Base-by-base conservation (phyloP, 2,329 filamentous ascomycete genomes). In the Paraconiothyrium brasiliense region DNA sequence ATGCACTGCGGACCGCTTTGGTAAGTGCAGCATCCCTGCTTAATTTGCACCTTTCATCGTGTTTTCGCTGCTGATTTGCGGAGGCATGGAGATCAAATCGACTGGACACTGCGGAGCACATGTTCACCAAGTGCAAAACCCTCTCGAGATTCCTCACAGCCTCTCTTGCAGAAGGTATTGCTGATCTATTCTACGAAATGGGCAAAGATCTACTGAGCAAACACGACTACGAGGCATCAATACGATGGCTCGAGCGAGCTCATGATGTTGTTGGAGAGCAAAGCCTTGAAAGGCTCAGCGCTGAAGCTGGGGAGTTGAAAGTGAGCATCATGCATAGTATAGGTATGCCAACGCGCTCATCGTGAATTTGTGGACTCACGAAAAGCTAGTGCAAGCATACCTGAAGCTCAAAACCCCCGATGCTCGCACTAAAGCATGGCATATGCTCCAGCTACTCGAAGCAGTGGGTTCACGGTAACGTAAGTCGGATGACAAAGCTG, bases 41-140 rank as follows among this genome's bases (percentile, higher is more conserved):
- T 48, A 50, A 6, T 35, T 27, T n/a, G 43, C 35, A 22, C 46
- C 22, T 16, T 7, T 22, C 24, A 14, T 30, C 14, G 22, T 14
- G 14, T 32, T 2, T 13, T 43, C 1, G 49, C 16, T 13, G 11
- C 4, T 37, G n/a, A 34, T 57, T 62, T 52, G 52, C 58, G 30
- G 30, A 94, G 92, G 86, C 89, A 34, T 97, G 90, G 89, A 88
- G 89, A 68, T 89, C 93, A 71, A 84, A 87, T 44, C 86, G 90
- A 44, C 82, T 91, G 14, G 91, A 94, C 60, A 85, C 93, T 51
- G 92, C 92, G 32, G 92, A 97, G 58, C 88, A 92, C 75, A 88
- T 95, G 83, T 94, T 90, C 76, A 78, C 78, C 39, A 91, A 91
- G 68, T 78, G 87, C 50, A 68, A 79, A 63, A n/a, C 73, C 14